Base-by-base conservation (phyloP, 179 eudicot species). In the Sideroxylon spinosum region DNA sequence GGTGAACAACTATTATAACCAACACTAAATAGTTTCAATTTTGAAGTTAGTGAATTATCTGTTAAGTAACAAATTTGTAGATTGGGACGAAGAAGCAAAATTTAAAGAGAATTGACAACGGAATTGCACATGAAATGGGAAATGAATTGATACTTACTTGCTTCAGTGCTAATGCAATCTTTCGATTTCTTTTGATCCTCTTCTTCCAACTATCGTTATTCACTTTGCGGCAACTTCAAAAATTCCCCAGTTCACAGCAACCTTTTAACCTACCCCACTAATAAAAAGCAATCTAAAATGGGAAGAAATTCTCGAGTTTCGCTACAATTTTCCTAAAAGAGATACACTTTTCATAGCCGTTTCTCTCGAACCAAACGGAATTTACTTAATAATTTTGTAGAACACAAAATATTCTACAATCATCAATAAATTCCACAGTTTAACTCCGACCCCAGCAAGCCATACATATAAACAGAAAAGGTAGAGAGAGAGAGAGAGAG, bases 81-180 rank as follows among this genome's bases (percentile, higher is more conserved):
- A 67, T 66, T 60, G n/a, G 19, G 25, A 67, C 55, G 66, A 28
- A 76, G 79, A 76, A 76, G 67, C 60, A 9, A 76, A 66, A 76
- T 65, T 53, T 76, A 76, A 71, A 64, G 67, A 14, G 32, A 68
- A 2, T 57, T 10, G 19, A 14, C 9, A 25, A 52, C 7, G 23
- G 16, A 67, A 50, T 28, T 53, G 59, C 22, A 53, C 44, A 9
- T 4, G 20, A 26, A 66, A 52, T 52, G 49, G 63, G 60, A 68
- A 77, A 32, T 56, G 80, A 77, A 77, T 77, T 49, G 20, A 77
- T 77, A 68, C 80, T 68, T 77, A 77, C 79, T 67, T 77, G 32
- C 10, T 3, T 26, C 9, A 22, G 17, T 55, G 53, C 68, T 19
- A 12, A 68, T 19, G n/a, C 6, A 28, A 68, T 32, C 66, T 14